Conservation (phyloP, 495 filamentous ascomycete genomes). For the Thermothielavioides terrestris region DNA sequence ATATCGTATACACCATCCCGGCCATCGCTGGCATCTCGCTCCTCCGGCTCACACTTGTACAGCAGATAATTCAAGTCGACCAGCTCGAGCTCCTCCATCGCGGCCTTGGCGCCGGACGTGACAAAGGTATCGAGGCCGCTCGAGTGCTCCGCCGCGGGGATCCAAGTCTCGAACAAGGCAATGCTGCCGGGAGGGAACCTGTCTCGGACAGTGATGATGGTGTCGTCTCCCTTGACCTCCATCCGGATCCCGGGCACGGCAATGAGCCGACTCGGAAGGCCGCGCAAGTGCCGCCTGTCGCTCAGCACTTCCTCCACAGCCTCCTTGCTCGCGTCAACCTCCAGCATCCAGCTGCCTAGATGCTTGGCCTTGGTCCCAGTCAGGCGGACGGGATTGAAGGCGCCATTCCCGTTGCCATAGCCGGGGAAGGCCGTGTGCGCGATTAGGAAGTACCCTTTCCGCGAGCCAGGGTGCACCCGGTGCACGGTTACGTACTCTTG, state of each 20-base stretch:
- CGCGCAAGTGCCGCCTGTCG: constrained; percentile 63
- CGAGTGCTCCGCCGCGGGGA: constrained; percentile 72
- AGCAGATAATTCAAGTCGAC: constrained; percentile 86
- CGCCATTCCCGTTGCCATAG: constrained; percentile 69
- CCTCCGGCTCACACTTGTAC: constrained; percentile 88
- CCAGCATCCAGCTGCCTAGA: constrained; percentile 80
- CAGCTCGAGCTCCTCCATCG: constrained; percentile 63
- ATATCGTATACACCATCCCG: constrained; percentile 82
- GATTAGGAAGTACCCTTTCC: constrained; percentile 89
- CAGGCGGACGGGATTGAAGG: constrained; percentile 67
- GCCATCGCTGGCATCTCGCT: constrained; percentile 68
- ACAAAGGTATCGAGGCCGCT: constrained; percentile 74
- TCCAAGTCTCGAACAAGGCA: constrained; percentile 91
- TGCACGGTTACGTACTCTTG: constrained; percentile 94
- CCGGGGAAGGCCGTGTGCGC: constrained; percentile 92
- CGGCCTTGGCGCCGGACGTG: constrained; percentile 69
- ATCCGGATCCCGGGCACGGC: constrained; percentile 62
- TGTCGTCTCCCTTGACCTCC: constrained; percentile 58
- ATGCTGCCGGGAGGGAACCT: constrained; percentile 87
- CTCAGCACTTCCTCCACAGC: constrained; percentile 52
- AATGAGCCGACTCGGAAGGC: constrained; percentile 71
- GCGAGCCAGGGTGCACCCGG: constrained; percentile 77
- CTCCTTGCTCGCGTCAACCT: constrained; percentile 64
- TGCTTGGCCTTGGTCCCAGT: constrained; percentile 65
- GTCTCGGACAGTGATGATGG: constrained; percentile 71